Conservation (phyloP, 306 rosid genomes). For the Mimosa bimucronata region DNA sequence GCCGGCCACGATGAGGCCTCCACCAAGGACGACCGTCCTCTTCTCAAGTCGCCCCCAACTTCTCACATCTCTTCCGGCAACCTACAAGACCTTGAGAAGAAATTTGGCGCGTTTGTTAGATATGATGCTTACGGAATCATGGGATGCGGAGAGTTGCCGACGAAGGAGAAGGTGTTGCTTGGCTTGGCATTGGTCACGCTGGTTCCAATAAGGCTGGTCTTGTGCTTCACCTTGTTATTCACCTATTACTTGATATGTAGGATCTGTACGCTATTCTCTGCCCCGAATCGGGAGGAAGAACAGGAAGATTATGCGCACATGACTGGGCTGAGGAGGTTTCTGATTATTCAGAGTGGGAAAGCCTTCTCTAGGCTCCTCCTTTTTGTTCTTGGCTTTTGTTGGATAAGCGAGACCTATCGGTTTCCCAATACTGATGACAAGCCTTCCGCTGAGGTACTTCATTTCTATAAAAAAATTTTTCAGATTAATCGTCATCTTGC, state of each 20-base stretch:
- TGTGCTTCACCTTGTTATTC: constrained; percentile 49
- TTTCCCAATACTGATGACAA: constrained; percentile 33
- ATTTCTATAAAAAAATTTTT: neutral
- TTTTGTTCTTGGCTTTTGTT: constrained; percentile 83
- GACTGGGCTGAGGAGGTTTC: constrained; percentile 77
- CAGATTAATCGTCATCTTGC: neutral
- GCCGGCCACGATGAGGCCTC: constrained; percentile 32
- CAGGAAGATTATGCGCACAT: constrained; percentile 89
- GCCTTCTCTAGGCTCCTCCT: constrained; percentile 78
- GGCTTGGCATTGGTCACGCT: constrained; percentile 70
- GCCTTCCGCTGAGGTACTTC: constrained; percentile 49
- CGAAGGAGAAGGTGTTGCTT: constrained; percentile 72
- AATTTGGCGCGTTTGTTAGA: constrained; percentile 77
- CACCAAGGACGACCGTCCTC: constrained; percentile 69
- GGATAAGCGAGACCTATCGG: constrained; percentile 60
- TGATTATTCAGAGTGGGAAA: constrained; percentile 67
- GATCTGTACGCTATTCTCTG: constrained; percentile 65
- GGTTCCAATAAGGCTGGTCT: constrained; percentile 71
- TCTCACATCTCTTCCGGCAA: constrained; percentile 35
- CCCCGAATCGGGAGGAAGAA: constrained; percentile 73
- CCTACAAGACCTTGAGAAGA: constrained; percentile 72
- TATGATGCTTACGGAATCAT: constrained; percentile 80
- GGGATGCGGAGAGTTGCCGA: constrained; percentile 85
- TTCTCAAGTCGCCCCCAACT: constrained; percentile 61
- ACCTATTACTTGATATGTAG: constrained; percentile 76